Evolutionary conservation across 129 eudicot species (phyloP).

Genomic region (Flaveria bidentis): DNA sequence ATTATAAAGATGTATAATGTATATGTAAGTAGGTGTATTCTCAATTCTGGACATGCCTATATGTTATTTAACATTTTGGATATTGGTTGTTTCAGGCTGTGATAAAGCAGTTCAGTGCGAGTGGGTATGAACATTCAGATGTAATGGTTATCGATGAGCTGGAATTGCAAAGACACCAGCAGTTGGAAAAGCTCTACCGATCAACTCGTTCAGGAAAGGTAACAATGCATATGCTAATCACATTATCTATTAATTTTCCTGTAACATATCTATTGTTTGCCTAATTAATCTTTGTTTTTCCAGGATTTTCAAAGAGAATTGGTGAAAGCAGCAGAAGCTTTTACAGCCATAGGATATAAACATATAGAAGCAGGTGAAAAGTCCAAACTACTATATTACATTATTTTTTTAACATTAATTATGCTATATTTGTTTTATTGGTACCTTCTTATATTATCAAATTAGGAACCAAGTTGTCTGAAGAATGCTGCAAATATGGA

Average conservation of each 20-base stretch:
- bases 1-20: background rate
- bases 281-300: conserved; percentile 19
- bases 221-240: conserved; percentile 26
- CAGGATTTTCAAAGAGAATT: conserved; percentile 96
- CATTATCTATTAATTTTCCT: background rate
- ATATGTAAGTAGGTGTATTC: background rate
- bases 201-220: conserved; percentile 96
- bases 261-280: background rate
- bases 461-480: conserved; percentile 90
- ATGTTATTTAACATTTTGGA: conserved; percentile 11
- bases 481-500: conserved; percentile 91
- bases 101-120: conserved; percentile 83
- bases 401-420: background rate
- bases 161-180: conserved; percentile 94
- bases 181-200: conserved; percentile 85
- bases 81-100: conserved; percentile 68
- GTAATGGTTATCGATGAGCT: conserved; percentile 89
- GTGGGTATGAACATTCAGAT: conserved; percentile 92
- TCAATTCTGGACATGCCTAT: background rate
- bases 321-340: conserved; percentile 91
- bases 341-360: conserved; percentile 85
- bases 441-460: conserved; percentile 4
- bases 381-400: conserved; percentile 4
- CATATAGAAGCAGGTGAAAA: conserved; percentile 92
- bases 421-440: conserved; percentile 14